Percentiles rank a stretch among this genome's conserved stretches.
Evolutionary conservation across 2,329 filamentous ascomycete species (phyloP).

Genomic region (Verruconis gallopava): DNA sequence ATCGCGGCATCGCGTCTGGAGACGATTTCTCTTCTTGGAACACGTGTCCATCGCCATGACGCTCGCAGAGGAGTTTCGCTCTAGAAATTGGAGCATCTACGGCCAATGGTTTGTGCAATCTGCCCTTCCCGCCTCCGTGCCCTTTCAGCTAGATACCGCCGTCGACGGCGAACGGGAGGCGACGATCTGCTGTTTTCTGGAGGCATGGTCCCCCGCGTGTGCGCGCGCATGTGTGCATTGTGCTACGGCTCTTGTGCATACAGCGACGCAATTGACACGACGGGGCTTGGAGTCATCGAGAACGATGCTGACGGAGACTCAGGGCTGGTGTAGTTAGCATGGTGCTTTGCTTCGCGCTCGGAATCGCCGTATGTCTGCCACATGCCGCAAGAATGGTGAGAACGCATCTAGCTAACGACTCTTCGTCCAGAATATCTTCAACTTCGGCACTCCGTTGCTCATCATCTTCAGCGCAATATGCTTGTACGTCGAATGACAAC

Average conservation of each 20-base stretch:
- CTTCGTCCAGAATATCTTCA: constrained; percentile 44
- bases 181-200: too few relatives aligned
- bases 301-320: background rate
- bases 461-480: constrained; percentile 47
- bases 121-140: too few relatives aligned
- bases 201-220: too few relatives aligned
- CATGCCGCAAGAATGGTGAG: too few relatives aligned
- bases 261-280: too few relatives aligned
- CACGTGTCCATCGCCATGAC: constrained; percentile 36
- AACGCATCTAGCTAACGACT: too few relatives aligned
- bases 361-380: constrained; percentile 37
- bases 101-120: constrained; percentile 49
- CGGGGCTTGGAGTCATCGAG: too few relatives aligned
- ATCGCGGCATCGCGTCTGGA: too few relatives aligned
- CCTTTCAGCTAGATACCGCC: too few relatives aligned
- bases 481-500: constrained; percentile 30
- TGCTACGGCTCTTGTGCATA: too few relatives aligned
- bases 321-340: constrained; percentile 49
- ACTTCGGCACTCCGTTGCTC: constrained; percentile 38
- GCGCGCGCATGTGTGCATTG: too few relatives aligned
- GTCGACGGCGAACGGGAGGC: too few relatives aligned
- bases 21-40: constrained; percentile 1
- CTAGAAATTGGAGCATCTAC: constrained; percentile 58
- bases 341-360: constrained; percentile 52
- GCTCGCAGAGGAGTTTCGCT: constrained; percentile 48